Evolutionary conservation across 352 stramenopile genomes (phyloP).

Genomic region (Phytophthora idaei): DNA sequence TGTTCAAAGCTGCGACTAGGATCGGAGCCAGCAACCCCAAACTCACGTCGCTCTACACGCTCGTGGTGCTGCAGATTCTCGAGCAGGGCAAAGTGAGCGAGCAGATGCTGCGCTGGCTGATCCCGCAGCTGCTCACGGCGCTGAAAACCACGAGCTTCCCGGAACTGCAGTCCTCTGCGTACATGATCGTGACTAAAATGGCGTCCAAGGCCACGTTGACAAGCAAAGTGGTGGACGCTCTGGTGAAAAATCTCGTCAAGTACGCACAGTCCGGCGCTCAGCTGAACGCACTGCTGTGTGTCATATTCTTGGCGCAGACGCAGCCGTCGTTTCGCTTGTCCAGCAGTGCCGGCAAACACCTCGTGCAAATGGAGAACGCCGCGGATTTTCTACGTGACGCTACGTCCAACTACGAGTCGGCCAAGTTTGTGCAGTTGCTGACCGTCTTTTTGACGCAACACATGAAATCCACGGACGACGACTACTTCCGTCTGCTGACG

Average conservation of each 20-base stretch:
- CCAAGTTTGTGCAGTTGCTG: constrained; percentile 72
- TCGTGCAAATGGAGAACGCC: constrained; percentile 71
- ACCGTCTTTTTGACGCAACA: constrained; percentile 55
- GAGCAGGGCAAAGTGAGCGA: constrained; percentile 70
- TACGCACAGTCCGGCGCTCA: constrained; percentile 68
- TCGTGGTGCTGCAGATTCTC: constrained; percentile 83
- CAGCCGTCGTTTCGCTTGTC: constrained; percentile 73
- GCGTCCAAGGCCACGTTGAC: constrained; percentile 79
- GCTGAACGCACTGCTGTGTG: constrained; percentile 76
- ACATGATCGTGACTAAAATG: constrained; percentile 88
- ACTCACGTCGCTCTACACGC: constrained; percentile 86
- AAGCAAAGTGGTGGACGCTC: constrained; percentile 70
- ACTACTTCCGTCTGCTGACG: constrained; percentile 42
- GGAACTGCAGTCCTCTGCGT: constrained; percentile 81
- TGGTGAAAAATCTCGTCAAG: constrained; percentile 81
- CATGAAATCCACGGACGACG: constrained; percentile 45
- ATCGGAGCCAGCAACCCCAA: constrained; percentile 75
- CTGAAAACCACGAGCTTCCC: constrained; percentile 72
- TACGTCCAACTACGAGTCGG: constrained; percentile 70
- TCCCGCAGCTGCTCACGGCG: constrained; percentile 73
- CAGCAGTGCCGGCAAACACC: constrained; percentile 60
- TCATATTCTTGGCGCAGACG: constrained; percentile 77
- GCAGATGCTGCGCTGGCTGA: constrained; percentile 75
- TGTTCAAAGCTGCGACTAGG: constrained; percentile 65
- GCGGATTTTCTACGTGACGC: constrained; percentile 70